These are phyloP conservation scores for Geoglossum cookeanum DNA, from an alignment of 2,329 filamentous ascomycete species.

Conservation along the genomic window DNA sequence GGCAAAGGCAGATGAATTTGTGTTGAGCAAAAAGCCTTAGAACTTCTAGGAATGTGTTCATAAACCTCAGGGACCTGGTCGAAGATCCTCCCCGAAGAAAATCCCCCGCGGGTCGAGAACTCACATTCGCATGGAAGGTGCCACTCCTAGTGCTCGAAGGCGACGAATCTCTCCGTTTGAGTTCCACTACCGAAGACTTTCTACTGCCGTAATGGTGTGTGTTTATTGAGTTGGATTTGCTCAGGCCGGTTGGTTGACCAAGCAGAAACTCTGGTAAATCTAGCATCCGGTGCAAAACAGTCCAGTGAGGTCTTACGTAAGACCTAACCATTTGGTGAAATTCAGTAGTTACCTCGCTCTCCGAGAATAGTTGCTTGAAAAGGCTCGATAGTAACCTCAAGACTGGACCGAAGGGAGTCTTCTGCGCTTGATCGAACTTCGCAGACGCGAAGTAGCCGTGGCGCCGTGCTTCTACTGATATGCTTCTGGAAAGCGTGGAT, in stretches of 20 bases:
- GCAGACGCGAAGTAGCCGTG: conserved; percentile 46
- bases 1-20: conserved; percentile 71
- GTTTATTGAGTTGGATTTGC: background rate
- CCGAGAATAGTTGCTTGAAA: conserved; percentile 48
- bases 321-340: conserved; percentile 43
- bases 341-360: conserved; percentile 43
- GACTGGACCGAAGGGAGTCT: conserved; percentile 42
- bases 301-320: conserved; percentile 44
- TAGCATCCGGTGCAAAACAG: conserved; percentile 40
- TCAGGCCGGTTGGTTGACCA: background rate
- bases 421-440: conserved; percentile 44
- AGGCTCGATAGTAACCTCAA: conserved; percentile 44
- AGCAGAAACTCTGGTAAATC: conserved; percentile 28
- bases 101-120: conserved; percentile 35
- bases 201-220: background rate
- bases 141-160: background rate
- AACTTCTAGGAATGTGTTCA: conserved; percentile 78
- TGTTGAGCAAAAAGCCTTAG: conserved; percentile 62
- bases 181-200: background rate
- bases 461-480: conserved; percentile 39
- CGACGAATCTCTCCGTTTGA: background rate
- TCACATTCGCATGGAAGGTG: background rate
- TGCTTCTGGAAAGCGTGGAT: conserved; percentile 43
- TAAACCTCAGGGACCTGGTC: conserved; percentile 53
- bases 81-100: conserved; percentile 38